Evolutionary conservation across 2,329 filamentous ascomycete species (phyloP).

Genomic region (Ascochyta clinopodiicola): DNA sequence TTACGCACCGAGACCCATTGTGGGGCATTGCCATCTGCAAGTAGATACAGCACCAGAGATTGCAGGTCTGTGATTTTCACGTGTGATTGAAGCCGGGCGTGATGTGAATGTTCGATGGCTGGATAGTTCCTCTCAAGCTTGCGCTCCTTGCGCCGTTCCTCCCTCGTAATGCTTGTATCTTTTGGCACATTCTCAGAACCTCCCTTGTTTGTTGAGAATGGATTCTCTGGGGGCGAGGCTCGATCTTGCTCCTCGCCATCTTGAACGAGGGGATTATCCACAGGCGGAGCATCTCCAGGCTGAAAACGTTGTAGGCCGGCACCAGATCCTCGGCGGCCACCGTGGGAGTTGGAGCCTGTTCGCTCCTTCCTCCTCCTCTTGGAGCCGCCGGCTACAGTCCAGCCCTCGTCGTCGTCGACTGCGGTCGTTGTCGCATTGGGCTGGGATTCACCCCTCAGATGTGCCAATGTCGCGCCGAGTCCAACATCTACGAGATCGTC

Average conservation of each 20-base stretch:
- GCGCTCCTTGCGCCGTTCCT: constrained; percentile 38
- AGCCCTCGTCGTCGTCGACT: constrained; percentile 32
- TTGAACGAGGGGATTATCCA: constrained; percentile 27
- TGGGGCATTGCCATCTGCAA: constrained; percentile 65
- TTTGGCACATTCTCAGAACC: constrained; percentile 3
- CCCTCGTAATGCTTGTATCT: constrained; percentile 19
- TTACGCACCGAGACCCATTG: constrained; percentile 68
- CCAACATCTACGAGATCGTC: constrained; percentile 30
- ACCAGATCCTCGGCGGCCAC: constrained; percentile 9
- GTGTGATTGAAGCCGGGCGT: constrained; percentile 61
- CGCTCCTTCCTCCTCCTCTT: constrained; percentile 35
- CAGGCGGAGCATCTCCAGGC: neutral
- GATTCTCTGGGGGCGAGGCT: constrained; percentile 22
- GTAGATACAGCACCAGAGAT: constrained; percentile 63
- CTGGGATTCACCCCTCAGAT: constrained; percentile 29
- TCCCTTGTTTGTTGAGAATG: constrained; percentile 24
- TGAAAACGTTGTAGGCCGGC: neutral
- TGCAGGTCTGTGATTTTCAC: constrained; percentile 67
- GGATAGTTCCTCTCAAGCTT: constrained; percentile 45
- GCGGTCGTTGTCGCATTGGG: constrained; percentile 16
- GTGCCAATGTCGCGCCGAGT: constrained; percentile 40
- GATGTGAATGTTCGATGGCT: constrained; percentile 58
- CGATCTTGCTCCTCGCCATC: constrained; percentile 19
- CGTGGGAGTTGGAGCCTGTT: constrained; percentile 9
- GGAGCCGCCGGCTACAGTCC: constrained; percentile 36